Evolutionary conservation across 768 basidiomycete genomes (phyloP).

Genomic region (Mrakia frigida): DNA sequence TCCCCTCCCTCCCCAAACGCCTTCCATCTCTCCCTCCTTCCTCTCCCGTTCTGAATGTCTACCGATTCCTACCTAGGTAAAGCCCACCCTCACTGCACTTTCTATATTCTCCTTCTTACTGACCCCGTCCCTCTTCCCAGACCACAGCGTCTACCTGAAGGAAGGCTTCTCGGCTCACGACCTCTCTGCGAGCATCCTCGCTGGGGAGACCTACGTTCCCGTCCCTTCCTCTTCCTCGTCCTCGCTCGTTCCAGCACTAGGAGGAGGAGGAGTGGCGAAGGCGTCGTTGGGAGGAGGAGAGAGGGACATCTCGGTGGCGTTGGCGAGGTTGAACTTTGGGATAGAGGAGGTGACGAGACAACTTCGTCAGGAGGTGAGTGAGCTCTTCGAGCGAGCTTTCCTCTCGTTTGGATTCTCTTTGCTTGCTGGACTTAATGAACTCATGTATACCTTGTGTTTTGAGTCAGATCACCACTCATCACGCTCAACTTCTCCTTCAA

Average conservation of each 20-base stretch:
- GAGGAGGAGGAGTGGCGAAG: conserved; percentile 29
- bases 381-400: conserved; percentile 21
- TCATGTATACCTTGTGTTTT: not conserved
- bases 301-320: conserved; percentile 74
- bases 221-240: conserved; percentile 41
- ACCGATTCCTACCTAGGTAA: conserved; percentile 25
- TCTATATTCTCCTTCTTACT: not conserved
- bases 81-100: not conserved
- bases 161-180: conserved; percentile 27
- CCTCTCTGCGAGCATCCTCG: conserved; percentile 57
- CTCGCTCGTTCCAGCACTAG: conserved; percentile 41
- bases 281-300: too few relatives aligned
- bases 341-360: conserved; percentile 91
- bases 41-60: not conserved
- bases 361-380: conserved; percentile 74
- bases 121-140: not conserved
- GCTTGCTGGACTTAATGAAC: not conserved
- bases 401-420: not conserved
- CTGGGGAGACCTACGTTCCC: conserved; percentile 69
- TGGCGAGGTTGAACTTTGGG: conserved; percentile 76
- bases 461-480: conserved; percentile 69
- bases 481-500: conserved; percentile 74
- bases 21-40: too few relatives aligned
- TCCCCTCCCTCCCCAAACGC: too few relatives aligned
- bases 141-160: conserved; percentile 29